Evolutionary conservation across 2,329 filamentous ascomycete species (phyloP).

Genomic region (Cyclaneusma minus): DNA sequence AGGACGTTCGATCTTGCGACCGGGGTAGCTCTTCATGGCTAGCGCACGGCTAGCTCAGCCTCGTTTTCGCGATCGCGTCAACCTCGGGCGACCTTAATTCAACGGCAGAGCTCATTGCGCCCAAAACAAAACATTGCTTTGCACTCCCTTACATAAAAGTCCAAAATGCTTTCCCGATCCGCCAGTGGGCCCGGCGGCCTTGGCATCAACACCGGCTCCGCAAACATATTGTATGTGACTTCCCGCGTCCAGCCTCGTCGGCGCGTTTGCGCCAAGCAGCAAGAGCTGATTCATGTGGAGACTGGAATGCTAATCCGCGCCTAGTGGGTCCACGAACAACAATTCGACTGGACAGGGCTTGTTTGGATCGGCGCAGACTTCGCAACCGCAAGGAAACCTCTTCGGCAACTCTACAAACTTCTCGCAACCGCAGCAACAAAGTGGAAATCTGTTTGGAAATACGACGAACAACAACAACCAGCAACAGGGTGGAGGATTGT

Average conservation of each 20-base stretch:
- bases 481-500: slow-evolving; percentile 14
- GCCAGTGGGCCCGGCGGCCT: slow-evolving; percentile 43
- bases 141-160: not conserved
- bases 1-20: slow-evolving; percentile 1
- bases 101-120: not conserved
- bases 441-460: slow-evolving; percentile 14
- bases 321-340: not conserved
- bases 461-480: slow-evolving; percentile 9
- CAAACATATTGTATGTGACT: slow-evolving; percentile 36
- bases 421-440: slow-evolving; percentile 11
- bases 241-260: too few relatives aligned
- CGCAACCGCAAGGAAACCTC: slow-evolving; percentile 9
- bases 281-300: not conserved
- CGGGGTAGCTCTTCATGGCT: slow-evolving; percentile 3
- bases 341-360: not conserved
- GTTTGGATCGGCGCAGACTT: slow-evolving; percentile 2
- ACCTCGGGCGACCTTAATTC: not conserved
- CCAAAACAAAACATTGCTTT: slow-evolving; percentile 2
- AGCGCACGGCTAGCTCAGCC: slow-evolving; percentile 3
- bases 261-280: not conserved
- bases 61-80: slow-evolving; percentile 5
- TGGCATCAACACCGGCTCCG: slow-evolving; percentile 47
- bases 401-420: slow-evolving; percentile 18
- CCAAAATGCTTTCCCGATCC: slow-evolving; percentile 27
- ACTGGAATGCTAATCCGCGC: not conserved